Conservation (phyloP, 768 basidiomycete species). For the Pluteus cervinus region DNA sequence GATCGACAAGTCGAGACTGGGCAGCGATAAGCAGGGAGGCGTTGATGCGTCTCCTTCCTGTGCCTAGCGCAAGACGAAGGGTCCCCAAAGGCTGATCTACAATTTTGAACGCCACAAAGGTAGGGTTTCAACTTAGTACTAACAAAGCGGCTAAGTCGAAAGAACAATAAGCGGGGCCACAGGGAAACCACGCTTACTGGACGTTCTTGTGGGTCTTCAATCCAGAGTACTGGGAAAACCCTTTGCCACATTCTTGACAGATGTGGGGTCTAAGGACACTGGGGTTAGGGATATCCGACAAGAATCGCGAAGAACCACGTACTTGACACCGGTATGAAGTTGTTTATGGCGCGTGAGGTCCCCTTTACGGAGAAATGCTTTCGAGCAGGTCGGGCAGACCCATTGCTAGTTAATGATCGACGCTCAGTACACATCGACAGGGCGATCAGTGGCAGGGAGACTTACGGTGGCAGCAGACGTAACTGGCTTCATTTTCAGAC, state of each 20-base stretch:
- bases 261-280: slow-evolving; percentile 51
- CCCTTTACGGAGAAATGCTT: slow-evolving; percentile 47
- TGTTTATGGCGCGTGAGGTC: slow-evolving; percentile 55
- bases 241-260: slow-evolving; percentile 47
- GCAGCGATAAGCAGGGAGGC: slow-evolving; percentile 38
- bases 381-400: slow-evolving; percentile 38
- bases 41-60: slow-evolving; percentile 50
- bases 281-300: background rate
- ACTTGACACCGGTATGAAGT: slow-evolving; percentile 49
- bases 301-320: slow-evolving; percentile 14
- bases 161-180: background rate
- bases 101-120: slow-evolving; percentile 40
- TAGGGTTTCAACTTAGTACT: slow-evolving; percentile 51
- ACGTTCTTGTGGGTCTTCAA: slow-evolving; percentile 59
- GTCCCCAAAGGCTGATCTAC: slow-evolving; percentile 52
- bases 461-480: no score
- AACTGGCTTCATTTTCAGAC: no score
- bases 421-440: no score
- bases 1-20: slow-evolving; percentile 38
- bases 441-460: no score
- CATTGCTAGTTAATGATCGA: slow-evolving; percentile 24
- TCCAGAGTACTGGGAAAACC: slow-evolving; percentile 54
- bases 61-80: slow-evolving; percentile 68
- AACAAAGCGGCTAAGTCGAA: slow-evolving; percentile 3
- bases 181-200: slow-evolving; percentile 51